A percentile compares a stretch with the other conserved stretches of the same genome.
Conservation (phyloP, 176 grass and related monocot species). For the Chloris gayana region DNA sequence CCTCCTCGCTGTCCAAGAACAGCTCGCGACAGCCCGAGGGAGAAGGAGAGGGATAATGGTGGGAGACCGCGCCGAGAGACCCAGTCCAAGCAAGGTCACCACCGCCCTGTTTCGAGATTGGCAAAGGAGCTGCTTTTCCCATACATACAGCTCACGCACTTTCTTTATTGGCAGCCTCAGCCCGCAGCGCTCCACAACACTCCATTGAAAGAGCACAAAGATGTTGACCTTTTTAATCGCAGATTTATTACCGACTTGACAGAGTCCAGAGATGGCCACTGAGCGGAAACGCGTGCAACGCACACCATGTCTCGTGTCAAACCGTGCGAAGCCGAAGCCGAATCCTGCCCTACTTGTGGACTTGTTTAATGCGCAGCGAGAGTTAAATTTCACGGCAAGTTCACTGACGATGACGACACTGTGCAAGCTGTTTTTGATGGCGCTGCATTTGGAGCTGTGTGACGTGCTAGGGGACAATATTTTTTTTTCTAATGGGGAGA, state of each 20-base stretch:
- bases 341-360: no score
- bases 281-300: neutral
- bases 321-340: no score
- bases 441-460: neutral
- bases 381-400: slow-evolving; percentile 22
- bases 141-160: neutral
- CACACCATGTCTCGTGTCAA: neutral
- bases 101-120: neutral
- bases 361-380: no score
- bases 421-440: slow-evolving; percentile 17
- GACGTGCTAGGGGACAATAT: neutral
- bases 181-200: neutral
- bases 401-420: neutral
- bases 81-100: slow-evolving; percentile 22
- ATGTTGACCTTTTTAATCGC: slow-evolving; percentile 32
- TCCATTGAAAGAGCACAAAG: neutral
- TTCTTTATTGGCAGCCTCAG: slow-evolving; percentile 1
- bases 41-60: neutral
- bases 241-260: no score
- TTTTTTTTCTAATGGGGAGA: neutral
- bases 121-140: neutral
- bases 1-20: slow-evolving; percentile 17
- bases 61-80: slow-evolving; percentile 35
- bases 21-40: neutral
- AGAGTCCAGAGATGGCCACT: neutral